Base-by-base conservation (phyloP, 805 yeast genomes). In the Hyphopichia homilentoma region DNA sequence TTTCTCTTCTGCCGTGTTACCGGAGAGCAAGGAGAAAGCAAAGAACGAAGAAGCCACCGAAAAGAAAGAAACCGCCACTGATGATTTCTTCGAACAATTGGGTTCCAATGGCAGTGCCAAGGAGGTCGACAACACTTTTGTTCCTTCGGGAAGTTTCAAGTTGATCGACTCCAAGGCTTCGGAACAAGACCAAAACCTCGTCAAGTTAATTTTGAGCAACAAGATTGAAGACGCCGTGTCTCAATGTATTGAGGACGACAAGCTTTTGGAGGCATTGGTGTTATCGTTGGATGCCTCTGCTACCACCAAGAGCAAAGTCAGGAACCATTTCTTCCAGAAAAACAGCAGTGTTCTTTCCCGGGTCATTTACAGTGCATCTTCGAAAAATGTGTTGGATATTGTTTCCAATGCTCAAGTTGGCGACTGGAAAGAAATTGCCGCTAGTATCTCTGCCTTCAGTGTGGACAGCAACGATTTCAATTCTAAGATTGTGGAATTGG, bases 341-440 rank as follows among this genome's bases (percentile, higher is more conserved):
- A 65, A 73, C 41, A 77, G 77, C 14, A 43, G 48, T 9, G 60
- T 81, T 3, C 68, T 85, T 36, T 73, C 96, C 2, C 81, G 98
- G 49, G 67, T 87, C 11, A 65, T 94, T 34, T 81, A 79, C 59
- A 75, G 79, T 31, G 73, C 79, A 9, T 68, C 85, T 1, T 66
- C 74, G 19, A 64, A 65, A 21, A 64, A 76, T 42, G 73, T 68
- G 33, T 60, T 66, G 19, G 97, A 90, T 54, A 54, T 93, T 40
- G 93, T 88, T 19, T 70, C 73, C 28, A 81, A 89, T 51, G 83
- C 84, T 19, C 83, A 84, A 49, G 78, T 89, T 24, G 48, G 69
- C 4, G 79, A 84, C 43, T 93, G 98, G 98, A 82, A 77, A 46
- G 81, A 79, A 26, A 78, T 84, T 44, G 85, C 88, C n/a, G 66